These are phyloP conservation scores for Epichloe elymi DNA, from an alignment of 2,329 filamentous ascomycete genomes.

Conservation along the genomic window DNA sequence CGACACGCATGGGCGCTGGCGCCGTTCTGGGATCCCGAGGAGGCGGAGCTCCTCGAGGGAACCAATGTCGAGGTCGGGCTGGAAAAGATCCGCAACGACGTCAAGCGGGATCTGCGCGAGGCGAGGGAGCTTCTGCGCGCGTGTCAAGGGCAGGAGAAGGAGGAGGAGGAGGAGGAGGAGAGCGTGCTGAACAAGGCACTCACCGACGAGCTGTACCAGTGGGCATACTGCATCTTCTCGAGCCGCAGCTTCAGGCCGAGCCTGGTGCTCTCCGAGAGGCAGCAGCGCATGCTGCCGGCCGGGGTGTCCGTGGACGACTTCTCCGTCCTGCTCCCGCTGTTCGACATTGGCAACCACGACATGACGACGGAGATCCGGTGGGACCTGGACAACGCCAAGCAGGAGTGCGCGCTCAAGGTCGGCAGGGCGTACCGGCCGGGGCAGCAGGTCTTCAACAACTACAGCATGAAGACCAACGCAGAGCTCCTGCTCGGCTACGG, in stretches of 20 bases:
- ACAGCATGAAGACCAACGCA: constrained; percentile 61
- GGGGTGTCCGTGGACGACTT: constrained; percentile 39
- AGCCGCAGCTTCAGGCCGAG: constrained; percentile 52
- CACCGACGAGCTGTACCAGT: constrained; percentile 41
- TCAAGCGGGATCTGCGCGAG: constrained; percentile 32
- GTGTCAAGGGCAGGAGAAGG: constrained; percentile 9
- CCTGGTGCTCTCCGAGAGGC: constrained; percentile 32
- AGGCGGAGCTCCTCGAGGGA: constrained; percentile 42
- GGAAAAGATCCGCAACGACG: constrained; percentile 31
- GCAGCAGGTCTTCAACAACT: constrained; percentile 54
- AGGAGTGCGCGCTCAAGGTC: constrained; percentile 29
- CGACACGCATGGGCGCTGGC: constrained; percentile 39
- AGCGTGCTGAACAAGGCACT: constrained; percentile 20
- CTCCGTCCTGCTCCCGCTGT: constrained; percentile 54
- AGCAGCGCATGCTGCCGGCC: constrained; percentile 16
- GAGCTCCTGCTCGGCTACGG: constrained; percentile 54
- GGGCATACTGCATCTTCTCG: constrained; percentile 52
- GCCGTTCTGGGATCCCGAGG: constrained; percentile 49
- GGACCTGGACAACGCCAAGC: constrained; percentile 31
- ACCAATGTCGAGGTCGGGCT: constrained; percentile 39
- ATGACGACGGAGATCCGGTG: constrained; percentile 47
- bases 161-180: background rate
- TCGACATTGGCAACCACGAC: constrained; percentile 61
- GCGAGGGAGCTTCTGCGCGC: constrained; percentile 25
- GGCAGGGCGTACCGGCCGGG: constrained; percentile 33